Evolutionary conservation across 129 eudicot genomes (phyloP).

Genomic region (Solidago caesia): DNA sequence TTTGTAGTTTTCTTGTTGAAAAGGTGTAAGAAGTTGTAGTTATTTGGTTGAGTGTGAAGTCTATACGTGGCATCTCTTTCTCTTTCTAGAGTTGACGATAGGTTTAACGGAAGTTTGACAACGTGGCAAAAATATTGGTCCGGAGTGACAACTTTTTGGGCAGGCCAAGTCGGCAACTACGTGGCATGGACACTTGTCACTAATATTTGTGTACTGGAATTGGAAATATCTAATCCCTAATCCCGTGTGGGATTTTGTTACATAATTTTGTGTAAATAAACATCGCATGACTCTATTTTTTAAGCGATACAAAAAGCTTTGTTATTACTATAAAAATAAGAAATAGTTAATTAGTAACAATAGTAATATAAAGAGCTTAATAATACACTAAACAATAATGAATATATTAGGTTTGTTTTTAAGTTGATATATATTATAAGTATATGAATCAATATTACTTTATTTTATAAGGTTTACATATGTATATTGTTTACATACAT

Average conservation of each 20-base stretch:
- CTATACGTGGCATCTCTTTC: conserved; percentile 25
- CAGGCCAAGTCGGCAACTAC: conserved; percentile 40
- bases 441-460: no score
- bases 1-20: no score
- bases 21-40: not conserved
- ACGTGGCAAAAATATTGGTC: conserved; percentile 48
- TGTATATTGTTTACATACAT: no score
- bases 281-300: not conserved
- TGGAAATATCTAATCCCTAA: conserved; percentile 7
- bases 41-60: conserved; percentile 57
- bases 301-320: not conserved
- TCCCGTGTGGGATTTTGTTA: conserved; percentile 27
- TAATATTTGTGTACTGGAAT: conserved; percentile 6
- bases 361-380: no score
- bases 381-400: no score
- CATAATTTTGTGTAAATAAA: conserved; percentile 8
- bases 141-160: conserved; percentile 35
- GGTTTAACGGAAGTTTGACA: conserved; percentile 34
- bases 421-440: no score
- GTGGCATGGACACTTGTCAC: conserved; percentile 36
- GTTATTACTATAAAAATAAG: no score
- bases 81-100: conserved; percentile 43
- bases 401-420: no score
- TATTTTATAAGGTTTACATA: no score
- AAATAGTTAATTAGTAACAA: no score